Evolutionary conservation across 108 stramenopile genomes (phyloP).

Genomic region (Heterococcus sp.): DNA sequence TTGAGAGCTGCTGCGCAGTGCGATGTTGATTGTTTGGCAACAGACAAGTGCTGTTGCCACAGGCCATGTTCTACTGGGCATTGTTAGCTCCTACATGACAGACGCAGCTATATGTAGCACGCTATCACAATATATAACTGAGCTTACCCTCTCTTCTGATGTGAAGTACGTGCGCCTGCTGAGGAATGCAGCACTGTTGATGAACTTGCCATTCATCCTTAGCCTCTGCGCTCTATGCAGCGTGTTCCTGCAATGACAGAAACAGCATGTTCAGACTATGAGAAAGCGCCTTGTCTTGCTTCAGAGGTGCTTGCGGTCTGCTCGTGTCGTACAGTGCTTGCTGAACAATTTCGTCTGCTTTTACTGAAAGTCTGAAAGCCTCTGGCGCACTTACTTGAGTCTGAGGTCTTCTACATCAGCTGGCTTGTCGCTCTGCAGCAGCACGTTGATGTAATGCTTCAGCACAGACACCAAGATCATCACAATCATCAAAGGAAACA

Average conservation of each 20-base stretch:
- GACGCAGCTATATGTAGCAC: constrained; percentile 20
- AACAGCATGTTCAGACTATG: too few species aligned
- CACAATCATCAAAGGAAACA: constrained; percentile 53
- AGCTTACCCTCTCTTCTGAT: neutral
- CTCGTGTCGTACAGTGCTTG: too few species aligned
- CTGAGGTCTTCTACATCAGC: constrained; percentile 29
- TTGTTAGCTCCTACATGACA: too few species aligned
- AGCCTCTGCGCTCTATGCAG: constrained; percentile 43
- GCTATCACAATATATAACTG: too few species aligned
- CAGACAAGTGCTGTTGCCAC: too few species aligned
- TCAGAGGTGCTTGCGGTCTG: too few species aligned
- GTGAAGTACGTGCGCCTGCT: constrained; percentile 53
- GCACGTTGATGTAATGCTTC: constrained; percentile 19
- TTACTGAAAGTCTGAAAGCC: too few species aligned
- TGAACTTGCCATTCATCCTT: constrained; percentile 41
- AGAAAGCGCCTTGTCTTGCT: too few species aligned
- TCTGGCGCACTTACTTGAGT: constrained; percentile 39
- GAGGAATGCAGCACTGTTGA: constrained; percentile 23
- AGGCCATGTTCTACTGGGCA: too few species aligned
- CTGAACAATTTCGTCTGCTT: too few species aligned
- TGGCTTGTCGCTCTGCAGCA: constrained; percentile 33
- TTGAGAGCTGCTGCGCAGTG: too few species aligned
- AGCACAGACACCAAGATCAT: constrained; percentile 48
- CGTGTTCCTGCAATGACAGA: constrained; percentile 30
- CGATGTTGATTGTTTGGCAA: too few species aligned